Base-by-base conservation (phyloP, 2,329 filamentous ascomycete species). In the Sporothrix variecibatus region DNA sequence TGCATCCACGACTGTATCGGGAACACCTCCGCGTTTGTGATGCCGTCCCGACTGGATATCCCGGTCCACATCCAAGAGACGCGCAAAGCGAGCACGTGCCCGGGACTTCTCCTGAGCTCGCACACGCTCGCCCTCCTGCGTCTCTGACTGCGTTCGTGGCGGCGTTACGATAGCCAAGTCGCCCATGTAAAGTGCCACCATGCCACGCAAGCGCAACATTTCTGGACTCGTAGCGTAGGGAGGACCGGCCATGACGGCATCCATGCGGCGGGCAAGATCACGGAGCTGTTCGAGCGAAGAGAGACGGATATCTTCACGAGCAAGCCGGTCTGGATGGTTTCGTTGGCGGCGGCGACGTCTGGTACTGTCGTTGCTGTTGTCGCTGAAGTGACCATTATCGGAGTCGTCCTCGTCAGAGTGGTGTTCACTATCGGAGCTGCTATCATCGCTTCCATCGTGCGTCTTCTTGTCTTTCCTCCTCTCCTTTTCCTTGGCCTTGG, bases 181-280 rank as follows among this genome's bases (percentile, higher is more conserved):
- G 7, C 87, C 92, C 20, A 94, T 85, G 86, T 93, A 97, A 20
- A 96, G 84, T 0, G 90, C 89, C 6, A 94, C 83, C 87, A 94
- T 93, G 9, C 88, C 94, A 71, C 93, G 87, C 31, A 97, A 83
- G 67, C 91, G 86, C 64, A 95, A 84, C 75, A 97, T 83, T 75
- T 91, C 88, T 4, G 85, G 81, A 77, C 90, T 91, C 73, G 90
- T 89, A 40, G 90, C 90, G 79, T 91, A 97, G 0, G 94, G 94
- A 31, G 90, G 86, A 49, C 88, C 90, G 58, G 88, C 85, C 81
- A 97, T 88, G 38, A 94, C 79, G 62, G 88, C 86, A 79, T 97
- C 93, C 85, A 97, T 90, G 38, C 90, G 87, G 6, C 85, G 82
- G 3, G 90, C 90, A 72, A 97, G 87, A 23, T 89, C 86, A 76